phyloP scores from a whole-genome alignment of 371 early-diverging fungal species.

The Umbelopsis sp. region DNA sequence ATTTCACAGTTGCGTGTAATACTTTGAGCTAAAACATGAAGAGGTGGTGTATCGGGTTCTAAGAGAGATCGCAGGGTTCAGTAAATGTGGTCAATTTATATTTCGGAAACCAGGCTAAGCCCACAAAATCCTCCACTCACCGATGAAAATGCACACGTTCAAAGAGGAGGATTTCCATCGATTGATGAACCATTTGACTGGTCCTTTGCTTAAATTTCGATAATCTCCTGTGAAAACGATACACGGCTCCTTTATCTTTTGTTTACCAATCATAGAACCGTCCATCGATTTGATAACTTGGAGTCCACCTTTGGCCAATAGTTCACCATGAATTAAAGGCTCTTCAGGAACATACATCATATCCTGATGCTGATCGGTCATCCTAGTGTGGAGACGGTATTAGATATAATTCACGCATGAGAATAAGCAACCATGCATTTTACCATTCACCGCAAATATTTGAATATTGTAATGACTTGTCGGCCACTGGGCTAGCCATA shows the following conservation, averaged over 20 bases:
- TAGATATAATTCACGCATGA: slow-evolving; percentile 32
- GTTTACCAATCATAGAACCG: slow-evolving; percentile 41
- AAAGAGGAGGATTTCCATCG: slow-evolving; percentile 32
- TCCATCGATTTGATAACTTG: slow-evolving; percentile 37
- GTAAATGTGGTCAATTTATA: too few relatives aligned
- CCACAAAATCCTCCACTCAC: slow-evolving; percentile 21
- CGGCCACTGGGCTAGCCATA: slow-evolving; percentile 77
- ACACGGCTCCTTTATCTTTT: slow-evolving; percentile 57
- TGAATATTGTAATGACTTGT: slow-evolving; percentile 77
- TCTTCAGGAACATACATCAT: slow-evolving; percentile 58
- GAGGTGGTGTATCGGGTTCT: slow-evolving; percentile 29
- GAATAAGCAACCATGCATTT: slow-evolving; percentile 9
- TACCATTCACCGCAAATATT: slow-evolving; percentile 91
- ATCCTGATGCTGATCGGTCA: slow-evolving; percentile 63
- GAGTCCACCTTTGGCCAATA: slow-evolving; percentile 48
- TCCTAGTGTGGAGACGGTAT: slow-evolving; percentile 53
- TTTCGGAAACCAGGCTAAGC: background rate
- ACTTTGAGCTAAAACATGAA: slow-evolving; percentile 15
- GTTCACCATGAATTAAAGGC: slow-evolving; percentile 59
- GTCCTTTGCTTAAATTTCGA: slow-evolving; percentile 30
- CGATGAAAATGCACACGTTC: slow-evolving; percentile 37
- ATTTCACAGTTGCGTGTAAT: slow-evolving; percentile 26
- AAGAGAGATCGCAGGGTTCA: background rate
- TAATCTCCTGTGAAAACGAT: slow-evolving; percentile 70
- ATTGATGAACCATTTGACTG: slow-evolving; percentile 37